These are phyloP conservation scores for Mortierella sp. DNA, from an alignment of 371 early-diverging fungal genomes.

Conservation along the genomic window DNA sequence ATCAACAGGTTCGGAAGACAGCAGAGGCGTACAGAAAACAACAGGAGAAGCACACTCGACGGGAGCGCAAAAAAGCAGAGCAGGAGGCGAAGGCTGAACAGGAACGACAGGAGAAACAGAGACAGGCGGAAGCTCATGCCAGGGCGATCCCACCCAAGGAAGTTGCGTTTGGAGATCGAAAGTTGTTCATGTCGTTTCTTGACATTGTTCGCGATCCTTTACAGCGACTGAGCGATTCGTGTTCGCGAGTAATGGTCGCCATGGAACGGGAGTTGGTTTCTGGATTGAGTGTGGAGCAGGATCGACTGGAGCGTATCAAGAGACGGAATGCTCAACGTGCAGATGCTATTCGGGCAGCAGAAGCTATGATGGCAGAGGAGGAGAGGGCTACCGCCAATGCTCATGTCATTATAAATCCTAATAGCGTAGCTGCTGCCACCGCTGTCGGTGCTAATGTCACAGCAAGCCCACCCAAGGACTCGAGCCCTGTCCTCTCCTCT, in stretches of 20 bases:
- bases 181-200: conserved; percentile 65
- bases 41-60: conserved; percentile 19
- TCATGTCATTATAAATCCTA: not conserved
- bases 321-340: conserved; percentile 37
- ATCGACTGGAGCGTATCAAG: conserved; percentile 57
- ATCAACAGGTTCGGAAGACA: conserved; percentile 30
- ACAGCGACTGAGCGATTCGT: conserved; percentile 62
- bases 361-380: conserved; percentile 23
- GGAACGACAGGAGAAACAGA: conserved; percentile 27
- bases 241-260: conserved; percentile 60
- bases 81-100: conserved; percentile 61
- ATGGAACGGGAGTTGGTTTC: conserved; percentile 57
- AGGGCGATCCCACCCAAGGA: conserved; percentile 56
- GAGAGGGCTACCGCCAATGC: conserved; percentile 12
- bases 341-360: conserved; percentile 32
- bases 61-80: conserved; percentile 43
- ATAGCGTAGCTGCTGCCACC: not conserved
- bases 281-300: conserved; percentile 64
- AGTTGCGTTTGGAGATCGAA: conserved; percentile 63
- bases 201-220: conserved; percentile 67
- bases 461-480: not conserved
- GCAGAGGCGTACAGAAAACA: conserved; percentile 32
- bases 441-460: not conserved
- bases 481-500: not conserved
- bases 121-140: conserved; percentile 33